A percentile compares a stretch with the other conserved stretches of the same genome.
These are phyloP conservation scores for Syzygium syzygioides DNA, from an alignment of 441 rosid species.

Conservation along the genomic window DNA sequence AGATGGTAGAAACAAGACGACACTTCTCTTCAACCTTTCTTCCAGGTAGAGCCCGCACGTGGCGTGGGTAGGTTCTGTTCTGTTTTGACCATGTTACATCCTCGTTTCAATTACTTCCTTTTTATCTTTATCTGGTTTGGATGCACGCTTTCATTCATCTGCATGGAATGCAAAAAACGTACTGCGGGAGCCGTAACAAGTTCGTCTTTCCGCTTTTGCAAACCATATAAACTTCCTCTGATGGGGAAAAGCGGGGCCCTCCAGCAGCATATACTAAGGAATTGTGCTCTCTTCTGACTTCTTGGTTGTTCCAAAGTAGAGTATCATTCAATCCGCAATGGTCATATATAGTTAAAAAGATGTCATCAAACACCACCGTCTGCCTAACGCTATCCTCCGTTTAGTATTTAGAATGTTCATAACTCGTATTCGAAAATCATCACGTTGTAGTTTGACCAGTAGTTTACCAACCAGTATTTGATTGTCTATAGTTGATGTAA, in stretches of 20 bases:
- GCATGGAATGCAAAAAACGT: not conserved
- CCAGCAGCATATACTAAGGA: not conserved
- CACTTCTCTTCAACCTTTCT: not conserved
- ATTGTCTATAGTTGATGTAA: not conserved
- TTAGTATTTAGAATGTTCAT: too few species aligned
- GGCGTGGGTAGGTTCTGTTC: not conserved
- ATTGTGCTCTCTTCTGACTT: not conserved
- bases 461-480: not conserved
- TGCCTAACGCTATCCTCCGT: not conserved
- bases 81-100: not conserved
- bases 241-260: not conserved
- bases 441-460: not conserved
- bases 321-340: not conserved
- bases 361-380: not conserved
- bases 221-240: not conserved
- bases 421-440: not conserved
- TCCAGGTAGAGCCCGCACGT: not conserved
- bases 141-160: not conserved
- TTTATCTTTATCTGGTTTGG: not conserved
- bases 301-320: not conserved
- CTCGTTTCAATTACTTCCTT: not conserved
- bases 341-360: too few species aligned
- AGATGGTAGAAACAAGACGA: not conserved
- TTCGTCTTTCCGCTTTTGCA: not conserved
- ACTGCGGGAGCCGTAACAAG: not conserved